Evolutionary conservation across 306 rosid genomes (phyloP).

Genomic region (Sesbania bispinosa): DNA sequence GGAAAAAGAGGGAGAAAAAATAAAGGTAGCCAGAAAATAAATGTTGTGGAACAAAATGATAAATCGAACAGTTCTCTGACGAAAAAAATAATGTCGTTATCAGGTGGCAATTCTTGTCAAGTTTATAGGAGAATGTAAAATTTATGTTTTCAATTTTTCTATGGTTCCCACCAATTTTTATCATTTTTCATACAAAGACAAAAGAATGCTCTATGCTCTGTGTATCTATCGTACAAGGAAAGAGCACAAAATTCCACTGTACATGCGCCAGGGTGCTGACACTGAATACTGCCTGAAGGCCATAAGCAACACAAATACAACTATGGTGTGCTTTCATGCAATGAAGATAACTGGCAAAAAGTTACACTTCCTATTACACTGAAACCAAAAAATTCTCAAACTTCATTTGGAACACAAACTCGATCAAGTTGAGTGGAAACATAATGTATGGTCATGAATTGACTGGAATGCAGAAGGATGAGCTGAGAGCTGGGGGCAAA

Average conservation of each 20-base stretch:
- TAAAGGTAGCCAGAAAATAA: background rate
- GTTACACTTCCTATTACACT: conserved; percentile 36
- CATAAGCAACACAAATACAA: conserved; percentile 27
- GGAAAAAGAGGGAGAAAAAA: background rate
- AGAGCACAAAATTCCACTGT: conserved; percentile 43
- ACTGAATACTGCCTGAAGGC: conserved; percentile 31
- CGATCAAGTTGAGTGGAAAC: conserved; percentile 26
- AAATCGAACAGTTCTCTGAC: background rate
- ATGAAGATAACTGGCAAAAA: conserved; percentile 18
- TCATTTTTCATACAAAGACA: conserved; percentile 21
- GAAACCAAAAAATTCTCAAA: conserved; percentile 26
- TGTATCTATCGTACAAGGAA: conserved; percentile 33
- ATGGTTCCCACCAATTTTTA: conserved; percentile 23
- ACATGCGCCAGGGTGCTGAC: conserved; percentile 35
- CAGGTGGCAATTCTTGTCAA: background rate
- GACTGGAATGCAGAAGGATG: conserved; percentile 90
- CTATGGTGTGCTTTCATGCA: conserved; percentile 18
- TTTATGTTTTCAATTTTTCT: background rate
- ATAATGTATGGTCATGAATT: conserved; percentile 27
- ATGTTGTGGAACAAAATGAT: background rate
- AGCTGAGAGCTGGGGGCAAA: conserved; percentile 88
- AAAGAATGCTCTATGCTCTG: conserved; percentile 25
- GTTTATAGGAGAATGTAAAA: background rate
- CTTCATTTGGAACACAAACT: conserved; percentile 10
- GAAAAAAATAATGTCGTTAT: background rate